Percentiles rank a stretch among this genome's conserved stretches.
These are phyloP conservation scores for Cadophora malorum DNA, from an alignment of 2,329 filamentous ascomycete species.

Conservation along the genomic window DNA sequence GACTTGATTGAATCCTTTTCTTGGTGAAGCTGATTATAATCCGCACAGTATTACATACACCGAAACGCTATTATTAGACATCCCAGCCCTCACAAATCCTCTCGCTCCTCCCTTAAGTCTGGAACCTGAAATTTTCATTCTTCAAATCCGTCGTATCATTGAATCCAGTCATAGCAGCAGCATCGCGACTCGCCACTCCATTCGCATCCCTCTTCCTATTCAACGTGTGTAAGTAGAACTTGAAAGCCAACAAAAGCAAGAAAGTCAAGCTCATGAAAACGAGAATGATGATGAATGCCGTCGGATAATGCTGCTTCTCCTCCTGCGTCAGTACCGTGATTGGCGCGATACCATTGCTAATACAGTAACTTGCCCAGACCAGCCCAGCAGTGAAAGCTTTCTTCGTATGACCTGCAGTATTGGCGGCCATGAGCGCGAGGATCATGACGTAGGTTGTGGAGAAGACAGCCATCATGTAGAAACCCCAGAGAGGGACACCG, in stretches of 20 bases:
- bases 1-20: no score
- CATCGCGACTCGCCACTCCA: slow-evolving; percentile 6
- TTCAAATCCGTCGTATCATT: slow-evolving; percentile 15
- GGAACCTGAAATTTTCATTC: slow-evolving; percentile 16
- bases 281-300: slow-evolving; percentile 6
- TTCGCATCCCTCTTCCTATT: slow-evolving; percentile 15
- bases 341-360: slow-evolving; percentile 47
- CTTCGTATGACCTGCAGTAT: slow-evolving; percentile 53
- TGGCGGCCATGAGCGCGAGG: slow-evolving; percentile 46
- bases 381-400: slow-evolving; percentile 52
- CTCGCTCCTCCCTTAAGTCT: no score
- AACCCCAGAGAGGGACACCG: slow-evolving; percentile 36
- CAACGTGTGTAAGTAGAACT: not conserved
- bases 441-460: slow-evolving; percentile 42
- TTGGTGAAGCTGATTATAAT: no score
- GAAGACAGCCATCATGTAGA: slow-evolving; percentile 46
- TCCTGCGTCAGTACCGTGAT: slow-evolving; percentile 43
- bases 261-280: slow-evolving; percentile 14
- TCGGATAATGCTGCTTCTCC: slow-evolving; percentile 16
- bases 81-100: no score
- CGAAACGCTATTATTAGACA: no score
- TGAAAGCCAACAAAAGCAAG: not conserved
- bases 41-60: no score
- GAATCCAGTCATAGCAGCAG: slow-evolving; percentile 9
- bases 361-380: slow-evolving; percentile 49